phyloP scores from a whole-genome alignment of 768 basidiomycete genomes.

The Leccinellum rugosiceps region DNA sequence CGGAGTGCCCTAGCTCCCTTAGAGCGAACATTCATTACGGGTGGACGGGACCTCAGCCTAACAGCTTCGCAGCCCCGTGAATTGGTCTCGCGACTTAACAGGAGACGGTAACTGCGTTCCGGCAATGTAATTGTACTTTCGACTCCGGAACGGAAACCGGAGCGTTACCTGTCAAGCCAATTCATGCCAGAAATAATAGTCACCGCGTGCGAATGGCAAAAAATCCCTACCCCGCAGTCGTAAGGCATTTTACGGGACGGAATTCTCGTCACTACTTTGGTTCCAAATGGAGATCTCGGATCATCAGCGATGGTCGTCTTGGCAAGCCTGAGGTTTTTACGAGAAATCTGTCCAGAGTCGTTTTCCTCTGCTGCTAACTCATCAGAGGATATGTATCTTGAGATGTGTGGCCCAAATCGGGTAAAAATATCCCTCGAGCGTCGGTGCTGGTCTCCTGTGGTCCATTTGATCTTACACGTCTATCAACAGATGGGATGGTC shows the following conservation, averaged over 20 bases:
- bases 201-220: constrained; percentile 15
- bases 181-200: neutral
- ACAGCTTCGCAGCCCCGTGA: constrained; percentile 15
- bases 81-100: constrained; percentile 4
- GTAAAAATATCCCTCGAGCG: neutral
- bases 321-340: neutral
- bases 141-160: constrained; percentile 3
- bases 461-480: constrained; percentile 12
- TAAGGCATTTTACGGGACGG: constrained; percentile 7
- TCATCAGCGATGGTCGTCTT: neutral
- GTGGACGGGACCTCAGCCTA: constrained; percentile 9
- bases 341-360: neutral
- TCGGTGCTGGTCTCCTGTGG: neutral
- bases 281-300: constrained; percentile 3
- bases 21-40: constrained; percentile 23
- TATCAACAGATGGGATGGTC: constrained; percentile 15
- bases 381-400: neutral
- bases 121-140: neutral
- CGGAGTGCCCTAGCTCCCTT: constrained; percentile 8
- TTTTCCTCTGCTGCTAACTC: neutral
- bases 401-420: neutral
- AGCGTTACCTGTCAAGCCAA: neutral
- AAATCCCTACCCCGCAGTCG: constrained; percentile 25
- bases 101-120: neutral
- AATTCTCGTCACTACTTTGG: neutral